Evolutionary conservation across 805 yeast species (phyloP), one percentile per base, ranked within the genome.

Genomic region (Zygoascus tannicola): DNA sequence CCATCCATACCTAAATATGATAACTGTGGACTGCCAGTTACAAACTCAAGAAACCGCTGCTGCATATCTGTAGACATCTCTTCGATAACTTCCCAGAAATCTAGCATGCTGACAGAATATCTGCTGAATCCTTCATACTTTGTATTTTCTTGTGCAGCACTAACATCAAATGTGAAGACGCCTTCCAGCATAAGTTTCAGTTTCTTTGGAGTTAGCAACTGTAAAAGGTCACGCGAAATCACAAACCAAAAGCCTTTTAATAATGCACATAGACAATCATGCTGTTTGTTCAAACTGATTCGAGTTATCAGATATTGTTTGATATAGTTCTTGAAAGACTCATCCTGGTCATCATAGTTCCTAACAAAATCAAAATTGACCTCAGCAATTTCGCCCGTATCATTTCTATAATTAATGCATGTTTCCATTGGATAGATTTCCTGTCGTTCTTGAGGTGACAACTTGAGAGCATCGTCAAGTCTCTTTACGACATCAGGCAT

Each of bases 1-100:
- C 50, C 48, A 12, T 63, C 60, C 41, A 69, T 64, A 1, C 76
- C 76, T 15, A 73, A 62, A 26, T 68, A 60, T 1, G 78, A 78
- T 1, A 75, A 73, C 35, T 75, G 56, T 15, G 68, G 59, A 1
- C 70, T 74, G 2, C 75, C 71, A 0, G 77, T 73, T 23, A 73
- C 74, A 55, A 73, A 73, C 52, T 71, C 70, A 20, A 74, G 55
- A 43, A 73, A 55, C 38, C 63, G 63, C 44, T 61, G 62, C 41
- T 65, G 53, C 40, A 70, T 70, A 14, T 59, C 59, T 3, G 62
- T 51, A 2, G 60, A 44, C 63, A 71, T 65, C 40, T 64, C 69
- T 15, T 53, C 57, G 3, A 73, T 67, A 2, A 70, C 66, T 46
- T 67, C 65, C 77, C 78, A 74, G 50, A 73, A 72, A 39, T 57